Base-by-base conservation (phyloP, 2,329 filamentous ascomycete species). In the Botryotinia convoluta region DNA sequence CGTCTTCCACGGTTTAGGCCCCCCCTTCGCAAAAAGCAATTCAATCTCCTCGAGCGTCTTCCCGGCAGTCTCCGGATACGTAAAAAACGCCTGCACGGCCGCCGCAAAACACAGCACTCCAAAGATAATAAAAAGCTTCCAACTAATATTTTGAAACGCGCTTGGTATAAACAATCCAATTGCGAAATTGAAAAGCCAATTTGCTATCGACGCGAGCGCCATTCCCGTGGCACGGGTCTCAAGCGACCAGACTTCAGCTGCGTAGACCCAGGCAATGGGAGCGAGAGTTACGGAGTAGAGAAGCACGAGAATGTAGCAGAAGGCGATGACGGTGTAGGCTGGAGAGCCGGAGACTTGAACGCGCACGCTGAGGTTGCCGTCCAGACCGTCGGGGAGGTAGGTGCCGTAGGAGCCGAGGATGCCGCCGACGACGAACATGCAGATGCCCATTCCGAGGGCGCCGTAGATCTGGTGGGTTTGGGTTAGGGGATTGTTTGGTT, bases 181-280 rank as follows among this genome's bases (percentile, higher is more conserved):
- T 0, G 88, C 88, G 78, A 89, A 89, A 80, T 89, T 90, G 83
- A 89, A 88, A 9, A 88, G 76, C 85, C 85, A 85, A 77, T 89
- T 89, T 22, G 85, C 84, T 29, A 87, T 83, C 3, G 87, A 86
- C 0, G 88, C 84, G 60, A 90, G 82, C 35, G 86, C 85, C 84
- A 90, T 89, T 32, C 88, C 88, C 3, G 84, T 87, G 4, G 88
- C 88, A 48, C 89, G 86, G 0, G 87, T 89, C 74, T 88, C 87
- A 3, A 90, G 83, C 0, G 87, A 88, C 86, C 87, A 91, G 3
- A 90, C 87, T 80, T 92, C 90, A 26, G 88, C 87, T 0, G 88
- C 87, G 77, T 92, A 92, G 62, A 91, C 86, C 89, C 90, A 91
- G 71, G 86, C 88, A 4, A 90, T 87, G 0, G 89, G 89, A 0